These are phyloP conservation scores for Lagenidium giganteum DNA, from an alignment of 352 stramenopile genomes.

Conservation along the genomic window DNA sequence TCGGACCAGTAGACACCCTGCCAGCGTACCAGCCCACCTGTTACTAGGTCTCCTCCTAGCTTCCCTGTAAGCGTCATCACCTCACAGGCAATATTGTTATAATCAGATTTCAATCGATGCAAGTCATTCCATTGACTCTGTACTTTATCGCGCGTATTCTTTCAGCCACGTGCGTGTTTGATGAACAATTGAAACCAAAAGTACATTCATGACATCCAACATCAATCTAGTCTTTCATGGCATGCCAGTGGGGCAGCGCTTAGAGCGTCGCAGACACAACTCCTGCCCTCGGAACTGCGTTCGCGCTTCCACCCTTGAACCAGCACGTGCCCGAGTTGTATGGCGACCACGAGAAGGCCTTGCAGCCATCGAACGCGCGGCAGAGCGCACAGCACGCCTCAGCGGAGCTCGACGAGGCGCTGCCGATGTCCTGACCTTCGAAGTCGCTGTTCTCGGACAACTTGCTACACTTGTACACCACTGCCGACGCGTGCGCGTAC, in stretches of 20 bases:
- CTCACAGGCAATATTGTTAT: no score
- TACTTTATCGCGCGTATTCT: no score
- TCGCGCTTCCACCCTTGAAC: slow-evolving; percentile 21
- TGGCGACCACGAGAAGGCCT: slow-evolving; percentile 24
- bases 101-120: no score
- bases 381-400: slow-evolving; percentile 32
- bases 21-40: slow-evolving; percentile 33
- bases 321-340: slow-evolving; percentile 31
- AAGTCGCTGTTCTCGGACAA: slow-evolving; percentile 18
- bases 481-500: slow-evolving; percentile 11
- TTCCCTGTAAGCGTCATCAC: no score
- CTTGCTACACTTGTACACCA: slow-evolving; percentile 31
- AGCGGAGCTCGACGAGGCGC: slow-evolving; percentile 9
- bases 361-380: slow-evolving; percentile 16
- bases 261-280: slow-evolving; percentile 21
- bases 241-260: no score
- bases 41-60: no score
- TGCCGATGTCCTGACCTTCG: slow-evolving; percentile 17
- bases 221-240: no score
- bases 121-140: no score
- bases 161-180: no score
- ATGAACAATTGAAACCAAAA: no score
- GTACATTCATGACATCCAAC: no score
- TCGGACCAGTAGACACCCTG: slow-evolving; percentile 29
- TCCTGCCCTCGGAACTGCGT: slow-evolving; percentile 6